A percentile compares a stretch with the other conserved stretches of the same genome.
Conservation (phyloP, 176 grass and related monocot species). For the Cocos nucifera region DNA sequence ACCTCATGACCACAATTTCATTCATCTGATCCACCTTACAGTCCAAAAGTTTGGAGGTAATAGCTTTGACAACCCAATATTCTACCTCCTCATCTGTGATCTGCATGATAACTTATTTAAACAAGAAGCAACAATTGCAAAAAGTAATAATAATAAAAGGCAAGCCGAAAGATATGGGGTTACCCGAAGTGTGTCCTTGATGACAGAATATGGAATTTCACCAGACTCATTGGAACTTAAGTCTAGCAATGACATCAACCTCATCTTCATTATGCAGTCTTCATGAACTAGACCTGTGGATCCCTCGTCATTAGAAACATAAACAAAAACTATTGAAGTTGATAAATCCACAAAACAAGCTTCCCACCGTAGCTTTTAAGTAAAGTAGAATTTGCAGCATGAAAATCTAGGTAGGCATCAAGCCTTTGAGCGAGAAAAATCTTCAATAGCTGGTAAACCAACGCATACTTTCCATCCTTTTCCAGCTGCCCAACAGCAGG, state of each 20-base stretch:
- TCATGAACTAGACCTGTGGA: constrained; percentile 60
- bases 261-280: constrained; percentile 87
- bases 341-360: background rate
- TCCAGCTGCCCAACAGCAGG: constrained; percentile 73
- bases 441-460: constrained; percentile 61
- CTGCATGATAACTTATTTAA: constrained; percentile 20
- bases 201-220: constrained; percentile 73
- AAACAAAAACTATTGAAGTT: background rate
- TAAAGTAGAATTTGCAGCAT: constrained; percentile 51
- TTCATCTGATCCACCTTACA: constrained; percentile 89
- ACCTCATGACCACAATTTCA: constrained; percentile 62
- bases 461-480: constrained; percentile 61
- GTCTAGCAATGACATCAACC: constrained; percentile 70
- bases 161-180: background rate
- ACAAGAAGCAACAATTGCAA: background rate
- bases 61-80: constrained; percentile 91
- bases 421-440: constrained; percentile 86
- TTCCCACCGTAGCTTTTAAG: constrained; percentile 60
- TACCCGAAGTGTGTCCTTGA: constrained; percentile 63
- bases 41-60: constrained; percentile 59
- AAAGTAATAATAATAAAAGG: constrained; percentile 1
- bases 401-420: constrained; percentile 69
- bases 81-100: constrained; percentile 89
- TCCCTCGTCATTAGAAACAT: constrained; percentile 11
- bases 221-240: constrained; percentile 52